Percentiles rank a stretch among this genome's conserved stretches.
Conservation (phyloP, 1,139 yeast species). For the Nakaseomyces kungkrabaensis region DNA sequence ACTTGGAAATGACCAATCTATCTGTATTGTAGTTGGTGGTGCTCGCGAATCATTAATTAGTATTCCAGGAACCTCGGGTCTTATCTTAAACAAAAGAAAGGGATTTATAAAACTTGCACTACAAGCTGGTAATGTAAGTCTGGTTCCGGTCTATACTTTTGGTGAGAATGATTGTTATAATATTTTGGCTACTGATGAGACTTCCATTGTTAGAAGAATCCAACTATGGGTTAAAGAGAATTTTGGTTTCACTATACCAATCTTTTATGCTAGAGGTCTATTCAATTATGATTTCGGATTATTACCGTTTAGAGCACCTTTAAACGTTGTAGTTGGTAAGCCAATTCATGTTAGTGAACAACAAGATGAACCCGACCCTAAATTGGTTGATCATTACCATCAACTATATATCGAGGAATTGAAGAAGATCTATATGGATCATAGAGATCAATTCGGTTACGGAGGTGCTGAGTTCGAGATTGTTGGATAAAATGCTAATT, state of each 20-base stretch:
- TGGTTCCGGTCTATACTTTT: constrained; percentile 86
- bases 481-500: constrained; percentile 12
- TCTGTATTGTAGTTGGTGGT: constrained; percentile 89
- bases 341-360: constrained; percentile 63
- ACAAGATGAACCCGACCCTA: constrained; percentile 35
- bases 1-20: constrained; percentile 60
- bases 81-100: constrained; percentile 68
- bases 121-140: constrained; percentile 60
- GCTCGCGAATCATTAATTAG: constrained; percentile 83
- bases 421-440: constrained; percentile 53
- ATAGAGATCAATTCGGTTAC: constrained; percentile 52
- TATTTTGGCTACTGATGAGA: constrained; percentile 46
- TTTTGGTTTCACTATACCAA: constrained; percentile 79
- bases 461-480: constrained; percentile 36
- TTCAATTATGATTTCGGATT: constrained; percentile 90
- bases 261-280: constrained; percentile 86
- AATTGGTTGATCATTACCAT: constrained; percentile 63
- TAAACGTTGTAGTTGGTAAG: constrained; percentile 68
- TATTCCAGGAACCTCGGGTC: constrained; percentile 46
- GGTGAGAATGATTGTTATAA: constrained; percentile 83
- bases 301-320: constrained; percentile 74
- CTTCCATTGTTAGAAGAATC: constrained; percentile 42
- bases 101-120: constrained; percentile 87
- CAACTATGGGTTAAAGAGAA: constrained; percentile 64
- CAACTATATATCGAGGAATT: constrained; percentile 59